A percentile compares a stretch with the other conserved stretches of the same genome.
Conservation (phyloP, 78 protist species). For the Monocercomonoides exilis region DNA sequence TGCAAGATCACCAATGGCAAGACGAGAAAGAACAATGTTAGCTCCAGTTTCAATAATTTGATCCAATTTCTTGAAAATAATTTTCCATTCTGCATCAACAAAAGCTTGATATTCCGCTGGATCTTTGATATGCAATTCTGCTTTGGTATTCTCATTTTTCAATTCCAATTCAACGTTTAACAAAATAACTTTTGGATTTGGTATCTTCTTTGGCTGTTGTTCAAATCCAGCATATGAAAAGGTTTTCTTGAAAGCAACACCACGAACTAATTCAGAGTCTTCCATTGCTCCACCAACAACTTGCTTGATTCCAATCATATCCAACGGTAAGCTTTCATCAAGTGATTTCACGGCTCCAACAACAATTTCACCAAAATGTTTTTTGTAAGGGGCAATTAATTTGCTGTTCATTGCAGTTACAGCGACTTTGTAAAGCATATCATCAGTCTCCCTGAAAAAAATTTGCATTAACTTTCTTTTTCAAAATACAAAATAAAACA, state of each 20-base stretch:
- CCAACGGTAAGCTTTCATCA: slow-evolving; percentile 62
- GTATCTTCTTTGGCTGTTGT: slow-evolving; percentile 93
- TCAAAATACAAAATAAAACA: neutral
- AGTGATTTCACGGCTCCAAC: slow-evolving; percentile 86
- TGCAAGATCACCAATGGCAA: slow-evolving; percentile 99
- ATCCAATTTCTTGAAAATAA: slow-evolving; percentile 93
- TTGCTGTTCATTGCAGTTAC: slow-evolving; percentile 93
- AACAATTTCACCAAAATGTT: slow-evolving; percentile 84
- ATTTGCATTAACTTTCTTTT: neutral
- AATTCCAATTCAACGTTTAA: slow-evolving; percentile 98
- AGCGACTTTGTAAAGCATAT: slow-evolving; percentile 78
- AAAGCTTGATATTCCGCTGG: slow-evolving; percentile 70
- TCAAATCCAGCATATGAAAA: slow-evolving; percentile 98
- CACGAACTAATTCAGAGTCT: slow-evolving; percentile 88
- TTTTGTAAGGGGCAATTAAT: slow-evolving; percentile 67
- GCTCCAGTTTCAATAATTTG: slow-evolving; percentile 84
- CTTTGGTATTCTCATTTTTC: slow-evolving; percentile 93
- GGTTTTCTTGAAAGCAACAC: slow-evolving; percentile 99
- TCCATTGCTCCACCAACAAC: slow-evolving; percentile 83
- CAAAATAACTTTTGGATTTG: slow-evolving; percentile 73
- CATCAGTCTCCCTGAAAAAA: slow-evolving; percentile 38
- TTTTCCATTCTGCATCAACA: slow-evolving; percentile 94
- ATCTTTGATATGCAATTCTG: slow-evolving; percentile 78
- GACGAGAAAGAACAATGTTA: slow-evolving; percentile 83
- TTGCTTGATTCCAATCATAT: slow-evolving; percentile 93